These are phyloP conservation scores for Jaenimonas drosophilae DNA, from an alignment of 208 protist genomes.

Conservation along the genomic window DNA sequence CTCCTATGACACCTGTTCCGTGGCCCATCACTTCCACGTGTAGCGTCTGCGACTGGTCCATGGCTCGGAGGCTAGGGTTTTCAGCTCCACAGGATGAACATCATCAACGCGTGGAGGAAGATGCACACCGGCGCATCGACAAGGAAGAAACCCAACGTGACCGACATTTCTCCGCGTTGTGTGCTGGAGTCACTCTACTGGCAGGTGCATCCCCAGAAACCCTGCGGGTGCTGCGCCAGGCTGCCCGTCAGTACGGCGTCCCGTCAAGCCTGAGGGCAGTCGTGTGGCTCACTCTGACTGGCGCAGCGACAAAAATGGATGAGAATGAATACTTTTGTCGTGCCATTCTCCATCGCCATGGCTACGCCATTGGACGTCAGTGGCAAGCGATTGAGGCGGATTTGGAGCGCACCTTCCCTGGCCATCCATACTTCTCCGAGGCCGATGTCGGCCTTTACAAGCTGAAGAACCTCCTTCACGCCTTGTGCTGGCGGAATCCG, in stretches of 20 bases:
- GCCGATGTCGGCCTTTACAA: conserved; percentile 41
- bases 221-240: conserved; percentile 20
- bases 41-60: conserved; percentile 39
- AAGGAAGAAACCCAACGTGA: conserved; percentile 27
- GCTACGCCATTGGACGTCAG: conserved; percentile 28
- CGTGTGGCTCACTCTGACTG: conserved; percentile 64
- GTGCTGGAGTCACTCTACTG: conserved; percentile 37
- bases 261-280: conserved; percentile 37
- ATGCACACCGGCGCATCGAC: conserved; percentile 8
- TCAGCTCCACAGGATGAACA: conserved; percentile 8
- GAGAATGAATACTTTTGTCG: conserved; percentile 70
- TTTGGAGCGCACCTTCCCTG: conserved; percentile 57
- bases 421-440: conserved; percentile 60
- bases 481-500: conserved; percentile 67
- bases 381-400: conserved; percentile 40
- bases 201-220: conserved; percentile 19
- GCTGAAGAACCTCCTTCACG: conserved; percentile 53
- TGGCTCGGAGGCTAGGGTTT: conserved; percentile 38
- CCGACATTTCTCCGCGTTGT: conserved; percentile 30
- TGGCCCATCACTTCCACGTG: conserved; percentile 27
- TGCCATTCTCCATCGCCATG: conserved; percentile 31
- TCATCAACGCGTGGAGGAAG: too few species aligned
- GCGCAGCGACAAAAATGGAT: conserved; percentile 47
- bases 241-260: conserved; percentile 21
- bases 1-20: too few species aligned